Evolutionary conservation across 139 green algal species (phyloP), one percentile per base, ranked within the genome.

Genomic region (Gonium pectorale): DNA sequence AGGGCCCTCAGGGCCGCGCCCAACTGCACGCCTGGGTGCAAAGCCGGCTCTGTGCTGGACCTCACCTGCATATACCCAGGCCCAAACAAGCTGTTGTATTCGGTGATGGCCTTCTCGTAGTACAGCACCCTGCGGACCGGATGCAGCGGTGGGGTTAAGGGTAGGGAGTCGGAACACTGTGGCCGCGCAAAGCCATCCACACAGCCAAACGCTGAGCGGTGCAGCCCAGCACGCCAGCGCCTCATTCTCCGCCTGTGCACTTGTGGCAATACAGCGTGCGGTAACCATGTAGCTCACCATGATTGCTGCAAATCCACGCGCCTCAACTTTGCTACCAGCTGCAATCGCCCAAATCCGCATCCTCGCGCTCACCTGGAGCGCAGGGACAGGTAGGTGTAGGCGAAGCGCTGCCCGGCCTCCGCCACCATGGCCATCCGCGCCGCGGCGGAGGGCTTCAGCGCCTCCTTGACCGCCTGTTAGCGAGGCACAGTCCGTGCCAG

Each of bases 311-410:
- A 26, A 56, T 17, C 49, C 49, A 56, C 49, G 13, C 17, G 13
- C 49, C 49, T 26, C 49, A 26, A 56, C 13, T 17, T 17, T 17
- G 13, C 49, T 13, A 13, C 49, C 49, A 17, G 17, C 49, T 26
- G 49, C 49, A 56, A 13, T 56, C 13, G 13, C 56, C 22, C n/a
- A 27, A 33, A 33, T 64, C 56, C 56, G 19, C 56, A 35, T 5
- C 35, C 29, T 3, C 69, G 3, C n/a, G 2, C 73, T 29, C 37
- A 69, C 73, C 73, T 56, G 52, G 73, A 81, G 0, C 73, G 37
- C 73, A 70, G 73, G 26, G 54, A 70, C 37, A 81, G 37, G 52
- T 81, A 81, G 46, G 62, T 81, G 73, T 81, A 81, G 2, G 73
- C 73, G 54, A 81, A 81, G 13, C 38, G 37, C 54, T 70, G 54